Conservation (phyloP, 2,329 filamentous ascomycete species). For the Nemania abortiva region DNA sequence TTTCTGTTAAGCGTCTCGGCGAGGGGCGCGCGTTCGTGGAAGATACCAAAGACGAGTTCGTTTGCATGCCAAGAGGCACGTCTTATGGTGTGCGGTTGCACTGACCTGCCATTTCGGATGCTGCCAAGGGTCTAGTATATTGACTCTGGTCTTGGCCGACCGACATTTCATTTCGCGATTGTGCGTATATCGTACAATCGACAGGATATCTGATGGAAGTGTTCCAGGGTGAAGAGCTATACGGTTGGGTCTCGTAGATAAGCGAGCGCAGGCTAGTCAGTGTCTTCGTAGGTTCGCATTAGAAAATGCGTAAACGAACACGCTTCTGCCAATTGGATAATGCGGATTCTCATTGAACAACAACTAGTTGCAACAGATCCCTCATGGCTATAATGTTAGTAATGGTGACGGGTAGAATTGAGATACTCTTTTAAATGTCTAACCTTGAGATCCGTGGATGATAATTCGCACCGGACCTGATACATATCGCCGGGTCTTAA, state of each 20-base stretch:
- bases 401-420: no score
- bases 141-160: constrained; percentile 30
- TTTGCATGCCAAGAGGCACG: constrained; percentile 34
- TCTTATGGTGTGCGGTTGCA: constrained; percentile 25
- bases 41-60: constrained; percentile 17
- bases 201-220: constrained; percentile 7
- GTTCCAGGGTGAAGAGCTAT: not conserved
- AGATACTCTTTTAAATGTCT: not conserved
- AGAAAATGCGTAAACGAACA: not conserved
- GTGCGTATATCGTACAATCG: not conserved
- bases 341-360: not conserved
- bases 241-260: not conserved
- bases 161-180: constrained; percentile 24
- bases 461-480: no score
- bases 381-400: not conserved
- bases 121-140: constrained; percentile 31
- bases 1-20: constrained; percentile 10
- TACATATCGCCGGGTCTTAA: no score
- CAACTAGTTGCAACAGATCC: not conserved
- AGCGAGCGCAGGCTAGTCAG: not conserved
- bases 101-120: constrained; percentile 35
- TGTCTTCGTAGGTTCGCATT: not conserved
- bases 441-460: no score
- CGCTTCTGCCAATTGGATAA: not conserved
- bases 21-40: constrained; percentile 8